Conservation (phyloP, 2,329 filamentous ascomycete species). For the Microcera coccophila region DNA sequence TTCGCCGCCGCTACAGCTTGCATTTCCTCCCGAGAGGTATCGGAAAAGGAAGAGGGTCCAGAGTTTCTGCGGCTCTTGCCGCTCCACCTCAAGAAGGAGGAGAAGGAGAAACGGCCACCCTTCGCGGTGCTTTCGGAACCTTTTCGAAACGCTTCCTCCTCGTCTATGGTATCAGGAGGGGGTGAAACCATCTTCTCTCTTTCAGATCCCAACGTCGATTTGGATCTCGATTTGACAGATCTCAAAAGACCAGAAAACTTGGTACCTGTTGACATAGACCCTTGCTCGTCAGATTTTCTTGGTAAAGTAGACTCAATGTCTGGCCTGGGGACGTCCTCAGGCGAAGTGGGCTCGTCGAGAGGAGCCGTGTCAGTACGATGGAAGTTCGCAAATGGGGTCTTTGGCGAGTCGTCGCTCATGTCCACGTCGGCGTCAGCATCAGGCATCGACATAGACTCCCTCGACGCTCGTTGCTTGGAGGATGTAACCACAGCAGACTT, state of each 20-base stretch:
- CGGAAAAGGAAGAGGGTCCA: constrained; percentile 77
- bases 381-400: constrained; percentile 27
- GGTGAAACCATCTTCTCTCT: constrained; percentile 37
- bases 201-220: constrained; percentile 44
- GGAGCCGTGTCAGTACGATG: constrained; percentile 29
- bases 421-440: constrained; percentile 21
- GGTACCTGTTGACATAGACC: constrained; percentile 23
- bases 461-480: constrained; percentile 43
- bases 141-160: constrained; percentile 49
- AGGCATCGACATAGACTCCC: constrained; percentile 21
- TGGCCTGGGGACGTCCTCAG: constrained; percentile 4
- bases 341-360: constrained; percentile 7
- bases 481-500: constrained; percentile 55
- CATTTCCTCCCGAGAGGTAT: constrained; percentile 87
- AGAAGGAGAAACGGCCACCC: constrained; percentile 53
- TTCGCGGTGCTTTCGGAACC: constrained; percentile 52
- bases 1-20: constrained; percentile 33
- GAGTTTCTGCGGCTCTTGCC: constrained; percentile 54
- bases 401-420: constrained; percentile 11
- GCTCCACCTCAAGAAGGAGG: constrained; percentile 71
- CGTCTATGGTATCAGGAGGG: constrained; percentile 39
- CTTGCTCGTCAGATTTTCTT: constrained; percentile 21
- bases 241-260: constrained; percentile 39
- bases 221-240: constrained; percentile 47
- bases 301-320: constrained; percentile 20